Evolutionary conservation across 768 basidiomycete genomes (phyloP), one percentile per base, ranked within the genome.

Genomic region (Baorangia bicolor): DNA sequence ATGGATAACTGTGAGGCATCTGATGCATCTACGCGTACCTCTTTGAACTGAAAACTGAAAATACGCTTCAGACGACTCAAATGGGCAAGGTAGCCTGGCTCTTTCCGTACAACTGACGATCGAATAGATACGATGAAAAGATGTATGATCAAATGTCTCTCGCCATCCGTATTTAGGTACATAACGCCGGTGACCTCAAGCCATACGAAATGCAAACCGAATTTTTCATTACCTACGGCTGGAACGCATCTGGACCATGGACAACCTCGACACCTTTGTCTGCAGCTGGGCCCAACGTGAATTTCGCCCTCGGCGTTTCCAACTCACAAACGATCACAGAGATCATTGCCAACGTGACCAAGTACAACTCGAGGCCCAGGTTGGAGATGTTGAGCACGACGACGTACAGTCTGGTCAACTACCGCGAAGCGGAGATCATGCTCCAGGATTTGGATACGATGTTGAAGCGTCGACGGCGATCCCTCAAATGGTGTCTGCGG

Each of bases 351-450:
- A 84, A 85, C 61, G 65, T 83, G 35, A 83, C 82, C 10, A 72
- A 76, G 25, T 83, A 78, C 71, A 85, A 84, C 62, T 75, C 84
- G 3, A 72, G 83, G 38, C 70, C 84, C 51, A 89, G 89, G 71
- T 84, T 84, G 0, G 88, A 90, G 72, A 71, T 88, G 28, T 68
- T 85, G 58, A 84, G 83, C 64, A 56, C 76, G 8, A 85, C 84
- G 2, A 85, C 82, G 0, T 90, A 77, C 69, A 86, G 83, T 55
- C 64, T 88, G 59, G 75, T 76, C 45, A 83, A 86, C 65, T 89
- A 88, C 67, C 38, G 45, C 23, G 39, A 54, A 13, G 18, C 38
- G 13, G 45, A 54, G 16, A 33, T 25, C 16, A 48, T 48, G 34
- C 33, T 48, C 9, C 33, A 35, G 33, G 33, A 25, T 11, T 47